Evolutionary conservation across 768 basidiomycete species (phyloP), one percentile per base, ranked within the genome.

Genomic region (Lactarius quietus): DNA sequence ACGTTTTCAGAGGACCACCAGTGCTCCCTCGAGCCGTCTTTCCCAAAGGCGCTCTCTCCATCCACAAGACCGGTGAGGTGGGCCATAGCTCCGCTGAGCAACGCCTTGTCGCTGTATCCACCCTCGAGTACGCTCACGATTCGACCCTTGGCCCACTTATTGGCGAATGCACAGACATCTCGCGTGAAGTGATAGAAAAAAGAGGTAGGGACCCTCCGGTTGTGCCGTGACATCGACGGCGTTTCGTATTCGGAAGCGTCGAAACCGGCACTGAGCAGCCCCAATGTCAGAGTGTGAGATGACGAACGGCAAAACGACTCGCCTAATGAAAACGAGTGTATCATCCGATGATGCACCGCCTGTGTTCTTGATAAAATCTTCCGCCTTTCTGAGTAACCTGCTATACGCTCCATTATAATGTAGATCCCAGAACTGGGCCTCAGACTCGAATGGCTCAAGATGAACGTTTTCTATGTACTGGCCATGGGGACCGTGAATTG

Each of bases 241-340:
- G 89, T 87, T 72, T 99, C 96, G 71, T 97, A 93, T 72, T 95
- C 90, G 59, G 88, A 92, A 0, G 95, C 95, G 70, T 99, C 96
- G 78, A 98, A 94, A 1, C 96, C 96, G 67, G 92, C 93, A 69
- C 94, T 95, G 68, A 35, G 26, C 33, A 3, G 8, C 26, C 23
- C 35, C 12, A 43, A 66, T 23, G 70, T 62, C 61, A 9, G 61
- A 6, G n/a, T 48, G 26, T 10, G 58, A 54, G 48, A 53, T 1
- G 36, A 53, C 1, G 35, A 35, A 29, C n/a, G 38, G 35, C 8
- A 23, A 35, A 65, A 26, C 63, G n/a, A 65, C 79, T 9, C 15
- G 88, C 95, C 94, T 95, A 72, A 99, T 89, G 72, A 97, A 88
- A 4, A 99, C 78, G 2, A 98, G 72, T 1, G 88, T 89, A 71